phyloP scores from a whole-genome alignment of 306 rosid species.

The Glycine latifolia region DNA sequence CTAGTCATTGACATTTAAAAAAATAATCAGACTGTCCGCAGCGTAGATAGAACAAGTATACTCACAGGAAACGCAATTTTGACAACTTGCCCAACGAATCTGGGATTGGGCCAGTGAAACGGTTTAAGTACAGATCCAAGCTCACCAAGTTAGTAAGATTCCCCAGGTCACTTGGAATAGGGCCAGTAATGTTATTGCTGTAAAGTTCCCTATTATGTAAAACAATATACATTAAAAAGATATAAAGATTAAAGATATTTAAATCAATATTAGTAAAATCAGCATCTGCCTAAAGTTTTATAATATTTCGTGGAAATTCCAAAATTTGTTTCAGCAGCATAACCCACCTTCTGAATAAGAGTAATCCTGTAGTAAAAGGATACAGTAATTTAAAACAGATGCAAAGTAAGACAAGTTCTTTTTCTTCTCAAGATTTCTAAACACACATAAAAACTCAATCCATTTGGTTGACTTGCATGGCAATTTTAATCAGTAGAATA shows the following conservation, averaged over 20 bases:
- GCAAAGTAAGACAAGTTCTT: not conserved
- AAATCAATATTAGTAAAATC: conserved; percentile 16
- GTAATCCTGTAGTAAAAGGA: not conserved
- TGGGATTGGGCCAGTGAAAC: conserved; percentile 89
- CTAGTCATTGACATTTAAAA: not conserved
- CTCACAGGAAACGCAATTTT: conserved; percentile 96
- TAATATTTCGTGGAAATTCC: not conserved
- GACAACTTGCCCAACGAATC: conserved; percentile 93
- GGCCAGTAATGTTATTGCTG: conserved; percentile 94
- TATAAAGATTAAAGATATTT: not conserved
- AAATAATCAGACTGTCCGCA: not conserved
- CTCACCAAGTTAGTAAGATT: conserved; percentile 99
- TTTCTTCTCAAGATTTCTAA: not conserved
- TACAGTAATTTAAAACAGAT: not conserved
- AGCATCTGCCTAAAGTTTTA: not conserved
- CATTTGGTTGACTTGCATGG: conserved; percentile 20
- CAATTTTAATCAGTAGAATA: conserved; percentile 17
- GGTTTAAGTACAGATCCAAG: conserved; percentile 95
- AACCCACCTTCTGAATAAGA: not conserved
- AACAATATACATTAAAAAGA: not conserved
- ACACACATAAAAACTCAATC: not conserved
- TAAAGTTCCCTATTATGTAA: conserved; percentile 81
- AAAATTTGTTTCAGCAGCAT: conserved; percentile 5
- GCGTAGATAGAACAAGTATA: conserved; percentile 36
- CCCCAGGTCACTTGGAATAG: conserved; percentile 93